Base-by-base conservation (phyloP, 345 rosid genomes). In the Gossypium rotundifolium region DNA sequence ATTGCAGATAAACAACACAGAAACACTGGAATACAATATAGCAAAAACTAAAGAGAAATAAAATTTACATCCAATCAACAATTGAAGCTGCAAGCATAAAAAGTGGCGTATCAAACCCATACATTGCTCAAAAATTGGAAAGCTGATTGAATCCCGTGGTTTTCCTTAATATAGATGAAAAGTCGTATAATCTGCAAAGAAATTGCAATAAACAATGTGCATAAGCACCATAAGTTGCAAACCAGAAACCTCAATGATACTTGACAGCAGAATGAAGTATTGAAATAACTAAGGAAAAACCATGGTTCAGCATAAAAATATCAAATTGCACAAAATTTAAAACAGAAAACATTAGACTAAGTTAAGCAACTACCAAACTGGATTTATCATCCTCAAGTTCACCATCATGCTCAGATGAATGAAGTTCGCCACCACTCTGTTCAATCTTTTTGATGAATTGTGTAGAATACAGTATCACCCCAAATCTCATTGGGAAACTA, bases 401-500 rank as follows among this genome's bases (percentile, higher is more conserved):
- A 79, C 81, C 46, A 45, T 74, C 85, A 73, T 76, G 81, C 75
- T 79, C 74, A 78, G 76, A 74, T 74, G 83, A 83, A 75, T 70
- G 81, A 33, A 79, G 78, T 44, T 85, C 87, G 70, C 87, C 92
- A 82, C 87, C 87, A 72, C 75, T 82, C 65, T 68, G 78, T 85
- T 90, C 92, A 71, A 89, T 80, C 77, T 73, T 86, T 85, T 87
- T 84, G 78, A 90, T 85, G 70, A 90, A 76, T 70, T 90, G 82
- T 20, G 88, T 65, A 74, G 99, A 95, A 81, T 93, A 93, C 54
- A 95, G 84, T 40, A 95, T 78, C 72, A 95, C 90, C 73, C 99
- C 99, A 84, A 93, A 93, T 85, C 99, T 91, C 86, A 95, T 77
- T 1, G 99, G 99, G 74, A 87, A 78, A 73, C 84, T 88, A 83